Conservation (phyloP, 768 basidiomycete species). For the Serendipita vermifera region DNA sequence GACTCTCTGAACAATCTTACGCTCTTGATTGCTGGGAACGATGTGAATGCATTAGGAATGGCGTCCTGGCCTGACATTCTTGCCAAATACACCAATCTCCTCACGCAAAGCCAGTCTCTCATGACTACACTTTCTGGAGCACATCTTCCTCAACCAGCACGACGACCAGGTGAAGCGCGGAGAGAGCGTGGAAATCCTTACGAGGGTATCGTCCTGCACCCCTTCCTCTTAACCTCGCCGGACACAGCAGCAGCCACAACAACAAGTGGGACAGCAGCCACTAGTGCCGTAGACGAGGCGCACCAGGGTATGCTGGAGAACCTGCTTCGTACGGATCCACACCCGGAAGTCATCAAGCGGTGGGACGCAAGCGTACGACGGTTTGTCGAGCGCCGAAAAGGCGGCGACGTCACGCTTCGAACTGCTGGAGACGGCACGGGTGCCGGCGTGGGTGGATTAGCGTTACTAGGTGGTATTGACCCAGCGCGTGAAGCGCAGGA, state of each 20-base stretch:
- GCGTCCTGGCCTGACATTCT: slow-evolving; percentile 77
- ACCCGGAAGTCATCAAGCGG: slow-evolving; percentile 54
- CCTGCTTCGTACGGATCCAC: slow-evolving; percentile 67
- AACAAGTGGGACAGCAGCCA: background rate
- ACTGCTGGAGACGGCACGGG: background rate
- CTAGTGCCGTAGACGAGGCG: background rate
- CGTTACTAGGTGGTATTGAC: background rate
- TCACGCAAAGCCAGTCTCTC: slow-evolving; percentile 72
- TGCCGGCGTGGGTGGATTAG: background rate
- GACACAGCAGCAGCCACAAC: background rate
- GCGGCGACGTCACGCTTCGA: background rate
- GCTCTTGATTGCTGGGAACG: slow-evolving; percentile 45
- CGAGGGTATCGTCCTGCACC: slow-evolving; percentile 59
- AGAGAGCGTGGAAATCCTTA: slow-evolving; percentile 32
- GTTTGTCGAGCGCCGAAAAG: slow-evolving; percentile 39
- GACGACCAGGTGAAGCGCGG: slow-evolving; percentile 8
- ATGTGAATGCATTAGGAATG: slow-evolving; percentile 40
- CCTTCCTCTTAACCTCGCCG: slow-evolving; percentile 20
- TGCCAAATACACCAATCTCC: slow-evolving; percentile 71
- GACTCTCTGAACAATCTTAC: slow-evolving; percentile 45
- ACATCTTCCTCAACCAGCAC: slow-evolving; percentile 14
- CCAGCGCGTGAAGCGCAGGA: slow-evolving; percentile 2
- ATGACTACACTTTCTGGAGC: slow-evolving; percentile 43
- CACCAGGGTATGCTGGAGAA: slow-evolving; percentile 9
- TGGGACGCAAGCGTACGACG: slow-evolving; percentile 61